Evolutionary conservation across 805 yeast species (phyloP).

Genomic region (Schwanniomyces polymorphus): DNA sequence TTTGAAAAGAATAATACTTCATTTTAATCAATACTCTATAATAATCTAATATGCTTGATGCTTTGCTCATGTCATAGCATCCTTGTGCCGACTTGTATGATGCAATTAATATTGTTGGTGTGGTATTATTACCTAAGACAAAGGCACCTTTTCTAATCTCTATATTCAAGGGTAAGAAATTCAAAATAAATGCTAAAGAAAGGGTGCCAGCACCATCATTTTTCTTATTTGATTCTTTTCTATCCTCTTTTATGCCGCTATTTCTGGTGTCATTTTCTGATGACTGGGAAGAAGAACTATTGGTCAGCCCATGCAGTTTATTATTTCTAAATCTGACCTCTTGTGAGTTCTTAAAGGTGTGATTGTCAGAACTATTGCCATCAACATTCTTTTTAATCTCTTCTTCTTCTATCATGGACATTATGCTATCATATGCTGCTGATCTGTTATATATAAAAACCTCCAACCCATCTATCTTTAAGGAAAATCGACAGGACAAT

Average conservation of each 20-base stretch:
- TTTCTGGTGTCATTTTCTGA: neutral
- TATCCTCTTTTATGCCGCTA: neutral
- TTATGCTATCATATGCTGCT: conserved; percentile 67
- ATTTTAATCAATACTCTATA: conserved; percentile 49
- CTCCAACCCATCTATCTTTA: conserved; percentile 77
- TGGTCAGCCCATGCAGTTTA: neutral
- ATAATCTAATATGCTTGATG: conserved; percentile 52
- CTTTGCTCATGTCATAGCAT: conserved; percentile 51
- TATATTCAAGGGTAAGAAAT: conserved; percentile 62
- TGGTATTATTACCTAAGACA: conserved; percentile 75
- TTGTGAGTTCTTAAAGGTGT: neutral
- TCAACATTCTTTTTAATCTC: conserved; percentile 16
- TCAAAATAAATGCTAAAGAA: conserved; percentile 19
- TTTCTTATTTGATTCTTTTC: neutral
- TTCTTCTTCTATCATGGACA: conserved; percentile 35
- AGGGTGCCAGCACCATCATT: neutral
- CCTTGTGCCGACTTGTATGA: conserved; percentile 60
- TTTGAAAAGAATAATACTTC: conserved; percentile 51
- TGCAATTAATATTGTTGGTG: conserved; percentile 68
- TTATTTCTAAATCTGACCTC: neutral
- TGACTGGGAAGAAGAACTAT: neutral
- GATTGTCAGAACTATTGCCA: neutral
- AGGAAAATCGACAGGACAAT: conserved; percentile 55
- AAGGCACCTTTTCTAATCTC: conserved; percentile 65
- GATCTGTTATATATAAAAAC: conserved; percentile 80